Evolutionary conservation across 805 yeast genomes (phyloP).

Genomic region (Saccharomycopsis capsularis): DNA sequence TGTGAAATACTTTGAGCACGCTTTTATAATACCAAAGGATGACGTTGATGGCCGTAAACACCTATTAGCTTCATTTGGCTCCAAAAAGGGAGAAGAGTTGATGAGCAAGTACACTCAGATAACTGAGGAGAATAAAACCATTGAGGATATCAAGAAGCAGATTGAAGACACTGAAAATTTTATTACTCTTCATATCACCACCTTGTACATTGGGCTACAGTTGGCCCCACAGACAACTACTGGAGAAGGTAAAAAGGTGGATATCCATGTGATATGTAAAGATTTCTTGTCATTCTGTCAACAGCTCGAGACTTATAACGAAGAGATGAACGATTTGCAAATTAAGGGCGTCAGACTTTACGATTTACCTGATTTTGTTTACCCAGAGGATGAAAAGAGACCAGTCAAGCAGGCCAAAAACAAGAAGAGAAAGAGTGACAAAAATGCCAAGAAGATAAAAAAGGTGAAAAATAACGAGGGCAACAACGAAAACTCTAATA

Average conservation of each 20-base stretch:
- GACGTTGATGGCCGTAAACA: slow-evolving; percentile 49
- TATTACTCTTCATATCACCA: slow-evolving; percentile 35
- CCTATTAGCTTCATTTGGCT: slow-evolving; percentile 58
- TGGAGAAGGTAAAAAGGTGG: slow-evolving; percentile 58
- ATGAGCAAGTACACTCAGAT: slow-evolving; percentile 31
- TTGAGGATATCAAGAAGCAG: slow-evolving; percentile 27
- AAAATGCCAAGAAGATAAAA: slow-evolving; percentile 29
- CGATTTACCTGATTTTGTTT: slow-evolving; percentile 82
- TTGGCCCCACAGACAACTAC: slow-evolving; percentile 27
- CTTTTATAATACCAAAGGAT: slow-evolving; percentile 35
- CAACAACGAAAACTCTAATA: neutral
- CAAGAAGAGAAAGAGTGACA: slow-evolving; percentile 45
- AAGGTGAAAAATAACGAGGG: slow-evolving; percentile 17
- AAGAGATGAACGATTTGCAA: slow-evolving; percentile 42
- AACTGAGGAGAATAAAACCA: slow-evolving; percentile 32
- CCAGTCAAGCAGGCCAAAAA: slow-evolving; percentile 52
- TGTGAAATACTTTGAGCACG: slow-evolving; percentile 62
- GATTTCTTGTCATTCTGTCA: slow-evolving; percentile 82
- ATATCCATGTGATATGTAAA: slow-evolving; percentile 82
- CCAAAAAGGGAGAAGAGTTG: slow-evolving; percentile 45
- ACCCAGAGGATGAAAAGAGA: slow-evolving; percentile 63
- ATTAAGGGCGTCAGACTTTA: slow-evolving; percentile 69
- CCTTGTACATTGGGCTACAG: slow-evolving; percentile 74
- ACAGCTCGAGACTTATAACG: slow-evolving; percentile 61
- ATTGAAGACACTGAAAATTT: slow-evolving; percentile 16